phyloP scores from a whole-genome alignment of 768 basidiomycete species.

The Lentinus brumalis region DNA sequence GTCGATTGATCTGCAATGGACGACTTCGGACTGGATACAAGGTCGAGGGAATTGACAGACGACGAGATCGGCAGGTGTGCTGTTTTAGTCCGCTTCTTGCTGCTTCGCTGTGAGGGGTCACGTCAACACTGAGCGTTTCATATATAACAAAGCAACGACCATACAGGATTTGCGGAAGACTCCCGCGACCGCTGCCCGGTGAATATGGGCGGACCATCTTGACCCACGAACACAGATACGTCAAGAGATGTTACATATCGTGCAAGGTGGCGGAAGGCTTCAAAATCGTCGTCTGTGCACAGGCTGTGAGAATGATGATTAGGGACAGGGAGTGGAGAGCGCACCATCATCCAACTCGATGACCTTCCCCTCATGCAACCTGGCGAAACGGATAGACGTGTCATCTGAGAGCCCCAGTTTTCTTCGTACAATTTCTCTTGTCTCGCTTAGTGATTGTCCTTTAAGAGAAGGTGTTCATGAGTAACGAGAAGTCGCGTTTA shows the following conservation, averaged over 20 bases:
- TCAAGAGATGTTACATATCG: constrained; percentile 7
- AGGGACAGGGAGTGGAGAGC: constrained; percentile 13
- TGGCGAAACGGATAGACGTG: constrained; percentile 42
- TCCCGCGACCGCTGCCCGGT: neutral
- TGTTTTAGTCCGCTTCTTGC: too few species aligned
- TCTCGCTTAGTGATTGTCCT: constrained; percentile 65
- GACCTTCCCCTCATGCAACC: constrained; percentile 52
- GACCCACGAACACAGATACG: constrained; percentile 14
- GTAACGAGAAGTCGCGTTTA: neutral
- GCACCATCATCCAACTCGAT: constrained; percentile 81
- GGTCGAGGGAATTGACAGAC: neutral
- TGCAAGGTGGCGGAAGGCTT: constrained; percentile 61
- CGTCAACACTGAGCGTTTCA: too few species aligned
- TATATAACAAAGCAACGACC: too few species aligned
- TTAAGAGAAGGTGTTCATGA: neutral
- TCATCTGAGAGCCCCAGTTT: constrained; percentile 57
- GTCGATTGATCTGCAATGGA: neutral
- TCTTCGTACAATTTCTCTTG: constrained; percentile 56
- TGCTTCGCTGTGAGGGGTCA: too few species aligned
- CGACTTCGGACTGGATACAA: neutral
- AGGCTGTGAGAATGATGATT: constrained; percentile 2
- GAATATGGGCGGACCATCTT: neutral
- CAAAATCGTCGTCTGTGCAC: constrained; percentile 73
- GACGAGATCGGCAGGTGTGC: too few species aligned
- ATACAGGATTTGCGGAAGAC: neutral